Percentiles rank a stretch among this genome's conserved stretches.
Conservation (phyloP, 768 basidiomycete species). For the Russula virescens region DNA sequence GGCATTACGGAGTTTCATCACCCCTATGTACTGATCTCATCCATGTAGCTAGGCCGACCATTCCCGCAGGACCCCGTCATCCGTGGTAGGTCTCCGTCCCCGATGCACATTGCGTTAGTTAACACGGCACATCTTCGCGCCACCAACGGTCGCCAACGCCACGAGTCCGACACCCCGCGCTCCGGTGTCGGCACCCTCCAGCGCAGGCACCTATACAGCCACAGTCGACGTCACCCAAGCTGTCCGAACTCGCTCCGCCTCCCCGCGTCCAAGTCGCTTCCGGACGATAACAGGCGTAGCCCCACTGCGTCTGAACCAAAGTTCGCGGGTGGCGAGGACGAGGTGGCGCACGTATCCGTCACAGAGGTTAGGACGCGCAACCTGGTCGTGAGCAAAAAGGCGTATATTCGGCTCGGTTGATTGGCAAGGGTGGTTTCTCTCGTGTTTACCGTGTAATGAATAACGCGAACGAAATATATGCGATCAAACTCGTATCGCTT, state of each 20-base stretch:
- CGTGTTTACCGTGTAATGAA: slow-evolving; percentile 90
- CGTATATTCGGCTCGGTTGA: slow-evolving; percentile 81
- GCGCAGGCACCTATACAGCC: slow-evolving; percentile 5
- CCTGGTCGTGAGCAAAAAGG: slow-evolving; percentile 53
- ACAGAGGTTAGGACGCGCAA: slow-evolving; percentile 21
- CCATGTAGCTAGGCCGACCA: slow-evolving; percentile 26
- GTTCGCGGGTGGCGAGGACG: slow-evolving; percentile 34
- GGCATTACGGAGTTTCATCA: slow-evolving; percentile 12
- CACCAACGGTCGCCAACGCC: slow-evolving; percentile 49
- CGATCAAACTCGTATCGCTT: slow-evolving; percentile 87
- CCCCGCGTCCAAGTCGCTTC: slow-evolving; percentile 11
- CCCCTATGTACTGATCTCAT: neutral
- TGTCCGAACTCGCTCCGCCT: slow-evolving; percentile 9
- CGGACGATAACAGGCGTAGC: slow-evolving; percentile 53
- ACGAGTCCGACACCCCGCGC: slow-evolving; percentile 73
- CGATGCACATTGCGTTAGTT: slow-evolving; percentile 33
- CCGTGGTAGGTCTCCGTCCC: slow-evolving; percentile 51
- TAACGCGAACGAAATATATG: slow-evolving; percentile 69
- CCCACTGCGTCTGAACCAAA: slow-evolving; percentile 57
- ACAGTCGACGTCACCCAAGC: slow-evolving; percentile 17
- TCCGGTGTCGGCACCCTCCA: slow-evolving; percentile 33
- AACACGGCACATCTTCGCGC: slow-evolving; percentile 31
- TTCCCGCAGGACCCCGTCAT: slow-evolving; percentile 17
- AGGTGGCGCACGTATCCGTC: slow-evolving; percentile 25
- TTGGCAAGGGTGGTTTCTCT: slow-evolving; percentile 94